Conservation (phyloP, 495 filamentous ascomycete genomes). For the Hypoxylon trugodes region DNA sequence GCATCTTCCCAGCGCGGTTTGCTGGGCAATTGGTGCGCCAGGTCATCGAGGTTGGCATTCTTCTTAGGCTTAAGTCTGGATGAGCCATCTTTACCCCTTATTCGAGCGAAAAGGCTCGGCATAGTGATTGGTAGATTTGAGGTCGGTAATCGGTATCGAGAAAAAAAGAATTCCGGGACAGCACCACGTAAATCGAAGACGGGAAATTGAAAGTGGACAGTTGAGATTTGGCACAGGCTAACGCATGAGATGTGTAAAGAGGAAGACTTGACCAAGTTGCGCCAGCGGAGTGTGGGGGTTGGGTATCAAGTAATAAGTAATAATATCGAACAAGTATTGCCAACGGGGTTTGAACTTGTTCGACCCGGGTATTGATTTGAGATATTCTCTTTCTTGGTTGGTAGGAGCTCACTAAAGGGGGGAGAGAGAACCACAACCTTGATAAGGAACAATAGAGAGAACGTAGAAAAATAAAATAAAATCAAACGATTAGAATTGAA, state of each 20-base stretch:
- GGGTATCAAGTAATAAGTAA: slow-evolving; percentile 42
- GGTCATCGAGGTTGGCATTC: slow-evolving; percentile 48
- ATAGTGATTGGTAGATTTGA: slow-evolving; percentile 48
- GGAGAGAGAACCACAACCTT: slow-evolving; percentile 6
- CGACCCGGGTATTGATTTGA: slow-evolving; percentile 20
- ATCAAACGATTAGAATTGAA: slow-evolving; percentile 39
- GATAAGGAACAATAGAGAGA: slow-evolving; percentile 16
- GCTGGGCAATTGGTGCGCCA: slow-evolving; percentile 59
- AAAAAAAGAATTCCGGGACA: slow-evolving; percentile 7
- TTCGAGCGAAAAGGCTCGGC: slow-evolving; percentile 75
- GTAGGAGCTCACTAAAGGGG: no score
- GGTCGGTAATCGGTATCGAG: slow-evolving; percentile 8
- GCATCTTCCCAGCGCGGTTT: slow-evolving; percentile 90
- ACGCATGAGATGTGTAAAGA: slow-evolving; percentile 30
- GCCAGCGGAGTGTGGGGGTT: slow-evolving; percentile 42
- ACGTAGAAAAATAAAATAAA: slow-evolving; percentile 12
- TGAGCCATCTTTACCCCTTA: slow-evolving; percentile 73
- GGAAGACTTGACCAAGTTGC: slow-evolving; percentile 36
- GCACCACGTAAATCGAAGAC: slow-evolving; percentile 14
- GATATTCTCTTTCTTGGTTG: slow-evolving; percentile 20
- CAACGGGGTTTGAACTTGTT: slow-evolving; percentile 23
- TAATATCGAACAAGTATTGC: slow-evolving; percentile 42
- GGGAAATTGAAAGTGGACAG: slow-evolving; percentile 8
- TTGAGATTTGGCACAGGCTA: slow-evolving; percentile 25
- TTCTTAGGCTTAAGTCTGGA: slow-evolving; percentile 68